These are phyloP conservation scores for Balansia obtecta DNA, from an alignment of 2,329 filamentous ascomycete genomes.

Conservation along the genomic window DNA sequence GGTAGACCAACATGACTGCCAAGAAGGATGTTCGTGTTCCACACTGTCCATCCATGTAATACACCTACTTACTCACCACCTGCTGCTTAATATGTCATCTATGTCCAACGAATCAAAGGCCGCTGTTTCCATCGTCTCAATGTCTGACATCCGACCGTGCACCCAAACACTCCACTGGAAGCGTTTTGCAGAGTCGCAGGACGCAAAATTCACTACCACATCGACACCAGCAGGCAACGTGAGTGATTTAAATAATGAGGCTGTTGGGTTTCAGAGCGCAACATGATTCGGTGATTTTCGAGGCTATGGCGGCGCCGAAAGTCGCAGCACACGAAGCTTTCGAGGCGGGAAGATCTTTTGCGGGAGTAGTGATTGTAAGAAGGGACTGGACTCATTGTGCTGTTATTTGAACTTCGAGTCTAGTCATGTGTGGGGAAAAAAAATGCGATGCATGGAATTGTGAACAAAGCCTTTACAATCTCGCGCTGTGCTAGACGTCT, in stretches of 20 bases:
- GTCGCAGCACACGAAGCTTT: conserved; percentile 5
- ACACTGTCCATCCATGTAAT: no score
- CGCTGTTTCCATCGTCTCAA: conserved; percentile 6
- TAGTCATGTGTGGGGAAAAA: no score
- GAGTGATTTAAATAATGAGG: conserved; percentile 7
- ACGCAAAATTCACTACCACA: conserved; percentile 1
- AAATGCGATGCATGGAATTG: no score
- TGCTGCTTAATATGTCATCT: conserved; percentile 3
- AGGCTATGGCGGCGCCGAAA: conserved; percentile 7
- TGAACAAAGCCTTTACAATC: no score
- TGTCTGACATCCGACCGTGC: conserved; percentile 7
- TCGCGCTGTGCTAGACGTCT: background rate
- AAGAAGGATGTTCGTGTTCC: no score
- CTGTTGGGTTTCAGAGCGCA: conserved; percentile 9
- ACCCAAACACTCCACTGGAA: conserved; percentile 8
- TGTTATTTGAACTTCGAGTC: background rate
- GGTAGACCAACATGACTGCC: no score
- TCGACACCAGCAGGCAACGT: background rate
- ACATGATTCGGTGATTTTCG: conserved; percentile 7
- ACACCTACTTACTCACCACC: background rate
- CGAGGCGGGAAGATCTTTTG: background rate
- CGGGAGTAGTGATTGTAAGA: conserved; percentile 7
- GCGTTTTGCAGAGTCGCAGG: background rate
- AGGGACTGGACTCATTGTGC: background rate
- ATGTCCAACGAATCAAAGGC: conserved; percentile 8